Conservation (phyloP, 2,329 filamentous ascomycete genomes). For the Arthrinium phaeospermum region DNA sequence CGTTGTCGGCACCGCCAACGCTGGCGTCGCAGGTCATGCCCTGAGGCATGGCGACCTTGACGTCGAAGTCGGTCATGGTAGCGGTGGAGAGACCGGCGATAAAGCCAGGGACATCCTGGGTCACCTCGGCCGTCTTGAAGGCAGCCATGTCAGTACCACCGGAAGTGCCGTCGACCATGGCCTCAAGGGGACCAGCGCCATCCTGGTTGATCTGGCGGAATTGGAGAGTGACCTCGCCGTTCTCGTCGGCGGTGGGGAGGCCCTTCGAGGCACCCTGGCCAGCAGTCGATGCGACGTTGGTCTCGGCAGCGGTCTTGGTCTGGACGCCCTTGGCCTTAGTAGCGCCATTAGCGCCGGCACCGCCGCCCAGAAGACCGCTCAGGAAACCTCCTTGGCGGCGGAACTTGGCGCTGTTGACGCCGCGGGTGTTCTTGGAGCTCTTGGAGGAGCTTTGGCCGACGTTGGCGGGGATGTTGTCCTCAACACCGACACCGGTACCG, state of each 20-base stretch:
- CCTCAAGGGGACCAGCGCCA: slow-evolving; percentile 67
- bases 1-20: slow-evolving; percentile 63
- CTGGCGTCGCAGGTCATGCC: slow-evolving; percentile 70
- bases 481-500: slow-evolving; percentile 48
- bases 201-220: slow-evolving; percentile 77
- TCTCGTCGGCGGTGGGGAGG: slow-evolving; percentile 65
- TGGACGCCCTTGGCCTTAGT: slow-evolving; percentile 49
- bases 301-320: slow-evolving; percentile 50
- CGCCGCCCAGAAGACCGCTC: slow-evolving; percentile 37
- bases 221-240: slow-evolving; percentile 66
- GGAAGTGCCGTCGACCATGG: slow-evolving; percentile 66
- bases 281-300: slow-evolving; percentile 57
- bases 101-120: slow-evolving; percentile 65
- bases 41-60: slow-evolving; percentile 68
- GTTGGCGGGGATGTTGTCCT: slow-evolving; percentile 46
- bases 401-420: slow-evolving; percentile 32
- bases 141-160: slow-evolving; percentile 65
- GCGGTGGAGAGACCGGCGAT: slow-evolving; percentile 64
- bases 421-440: slow-evolving; percentile 26
- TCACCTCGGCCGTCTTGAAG: slow-evolving; percentile 65
- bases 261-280: slow-evolving; percentile 60
- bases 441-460: slow-evolving; percentile 23
- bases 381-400: slow-evolving; percentile 31
- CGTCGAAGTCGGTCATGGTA: slow-evolving; percentile 67
- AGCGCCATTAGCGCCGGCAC: slow-evolving; percentile 37